Evolutionary conservation across 441 rosid genomes (phyloP).

Genomic region (Euphorbia schlechtendalii): DNA sequence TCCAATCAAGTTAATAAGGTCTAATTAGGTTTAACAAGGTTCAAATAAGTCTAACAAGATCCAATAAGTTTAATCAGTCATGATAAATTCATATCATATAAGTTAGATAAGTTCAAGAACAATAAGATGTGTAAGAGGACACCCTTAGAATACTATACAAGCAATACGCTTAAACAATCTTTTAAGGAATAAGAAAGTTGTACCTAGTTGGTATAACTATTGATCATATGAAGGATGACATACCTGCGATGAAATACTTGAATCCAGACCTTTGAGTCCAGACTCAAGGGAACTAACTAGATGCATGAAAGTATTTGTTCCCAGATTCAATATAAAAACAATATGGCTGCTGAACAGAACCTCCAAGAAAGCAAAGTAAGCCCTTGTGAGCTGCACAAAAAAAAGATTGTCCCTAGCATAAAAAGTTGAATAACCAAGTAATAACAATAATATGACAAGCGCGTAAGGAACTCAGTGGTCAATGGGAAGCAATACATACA

Average conservation of each 20-base stretch:
- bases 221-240: background rate
- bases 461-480: too few relatives aligned
- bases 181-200: background rate
- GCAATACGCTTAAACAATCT: conserved; percentile 6
- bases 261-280: conserved; percentile 87
- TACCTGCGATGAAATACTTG: conserved; percentile 93
- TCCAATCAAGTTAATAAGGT: too few relatives aligned
- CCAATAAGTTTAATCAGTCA: too few relatives aligned
- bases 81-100: too few relatives aligned
- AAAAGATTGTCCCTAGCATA: background rate
- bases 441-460: too few relatives aligned
- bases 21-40: too few relatives aligned
- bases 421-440: background rate
- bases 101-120: too few relatives aligned
- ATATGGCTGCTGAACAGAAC: conserved; percentile 80
- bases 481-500: too few relatives aligned
- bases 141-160: too few relatives aligned
- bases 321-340: conserved; percentile 65
- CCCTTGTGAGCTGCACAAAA: conserved; percentile 77
- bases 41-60: too few relatives aligned
- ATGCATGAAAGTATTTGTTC: conserved; percentile 83
- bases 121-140: too few relatives aligned
- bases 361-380: conserved; percentile 94
- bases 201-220: background rate
- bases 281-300: conserved; percentile 96